Evolutionary conservation across 1,139 yeast genomes (phyloP).

Genomic region (Yamadazyma friedrichii): DNA sequence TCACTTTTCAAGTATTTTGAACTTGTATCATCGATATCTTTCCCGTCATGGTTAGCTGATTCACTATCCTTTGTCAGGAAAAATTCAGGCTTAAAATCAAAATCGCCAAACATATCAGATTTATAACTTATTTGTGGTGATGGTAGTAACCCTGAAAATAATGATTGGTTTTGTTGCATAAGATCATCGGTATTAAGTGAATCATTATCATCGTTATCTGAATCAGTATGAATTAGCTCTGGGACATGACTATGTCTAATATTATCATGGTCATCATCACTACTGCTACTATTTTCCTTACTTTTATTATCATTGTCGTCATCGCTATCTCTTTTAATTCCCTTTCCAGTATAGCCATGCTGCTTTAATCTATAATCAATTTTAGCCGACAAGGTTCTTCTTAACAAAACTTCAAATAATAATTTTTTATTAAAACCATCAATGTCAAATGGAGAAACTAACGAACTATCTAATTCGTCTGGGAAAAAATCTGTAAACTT

Average conservation of each 20-base stretch:
- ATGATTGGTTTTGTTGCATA: conserved; percentile 31
- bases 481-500: conserved; percentile 32
- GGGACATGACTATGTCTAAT: conserved; percentile 18
- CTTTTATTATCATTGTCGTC: background rate
- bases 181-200: conserved; percentile 32
- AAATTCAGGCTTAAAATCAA: conserved; percentile 12
- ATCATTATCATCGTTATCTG: conserved; percentile 16
- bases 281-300: conserved; percentile 1
- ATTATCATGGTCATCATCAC: conserved; percentile 7
- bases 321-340: background rate
- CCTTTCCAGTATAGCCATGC: conserved; percentile 12
- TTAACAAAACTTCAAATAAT: conserved; percentile 35
- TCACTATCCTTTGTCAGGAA: conserved; percentile 4
- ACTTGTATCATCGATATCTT: conserved; percentile 5
- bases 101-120: conserved; percentile 29
- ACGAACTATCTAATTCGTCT: conserved; percentile 23
- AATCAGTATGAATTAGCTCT: conserved; percentile 18
- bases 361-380: conserved; percentile 35
- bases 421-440: conserved; percentile 31
- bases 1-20: conserved; percentile 11
- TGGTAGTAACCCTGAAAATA: conserved; percentile 34
- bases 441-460: conserved; percentile 25
- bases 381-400: conserved; percentile 47
- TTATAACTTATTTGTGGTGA: conserved; percentile 41
- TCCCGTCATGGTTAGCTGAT: too few relatives aligned